Percentiles rank a stretch among this genome's conserved stretches.
Evolutionary conservation across 345 rosid genomes (phyloP).

Genomic region (Draba incana): DNA sequence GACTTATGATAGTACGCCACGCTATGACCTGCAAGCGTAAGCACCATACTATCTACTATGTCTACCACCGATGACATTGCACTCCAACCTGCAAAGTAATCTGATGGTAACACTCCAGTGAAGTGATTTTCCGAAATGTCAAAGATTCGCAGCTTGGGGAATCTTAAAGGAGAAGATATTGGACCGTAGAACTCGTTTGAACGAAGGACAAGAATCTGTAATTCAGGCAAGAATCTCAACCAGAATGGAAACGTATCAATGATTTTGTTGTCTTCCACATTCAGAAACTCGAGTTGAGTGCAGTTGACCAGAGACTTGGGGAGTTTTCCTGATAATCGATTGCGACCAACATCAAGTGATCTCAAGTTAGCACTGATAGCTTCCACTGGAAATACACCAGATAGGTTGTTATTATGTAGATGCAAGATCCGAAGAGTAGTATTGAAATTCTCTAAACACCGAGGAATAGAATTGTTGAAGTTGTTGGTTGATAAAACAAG

Average conservation of each 20-base stretch:
- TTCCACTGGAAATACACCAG: slow-evolving; percentile 8
- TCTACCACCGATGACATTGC: neutral
- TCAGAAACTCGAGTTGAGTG: slow-evolving; percentile 40
- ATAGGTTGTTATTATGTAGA: slow-evolving; percentile 29
- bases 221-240: slow-evolving; percentile 30
- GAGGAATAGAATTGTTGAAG: slow-evolving; percentile 31
- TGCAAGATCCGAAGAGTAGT: slow-evolving; percentile 1
- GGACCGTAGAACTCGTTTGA: slow-evolving; percentile 46
- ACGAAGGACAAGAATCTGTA: slow-evolving; percentile 50
- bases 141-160: slow-evolving; percentile 47
- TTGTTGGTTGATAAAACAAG: slow-evolving; percentile 42
- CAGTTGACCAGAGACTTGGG: slow-evolving; percentile 47
- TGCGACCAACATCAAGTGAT: slow-evolving; percentile 28
- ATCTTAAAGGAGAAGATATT: slow-evolving; percentile 33
- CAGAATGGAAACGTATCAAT: slow-evolving; percentile 45
- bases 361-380: neutral
- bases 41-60: neutral
- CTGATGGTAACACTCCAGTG: neutral
- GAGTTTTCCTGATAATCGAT: slow-evolving; percentile 35
- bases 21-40: neutral
- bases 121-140: slow-evolving; percentile 50
- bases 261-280: slow-evolving; percentile 46
- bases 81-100: slow-evolving; percentile 8
- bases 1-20: slow-evolving; percentile 4
- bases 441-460: slow-evolving; percentile 16